phyloP scores from a whole-genome alignment of 2,329 filamentous ascomycete species.

The Tolypocladium nubicola region DNA sequence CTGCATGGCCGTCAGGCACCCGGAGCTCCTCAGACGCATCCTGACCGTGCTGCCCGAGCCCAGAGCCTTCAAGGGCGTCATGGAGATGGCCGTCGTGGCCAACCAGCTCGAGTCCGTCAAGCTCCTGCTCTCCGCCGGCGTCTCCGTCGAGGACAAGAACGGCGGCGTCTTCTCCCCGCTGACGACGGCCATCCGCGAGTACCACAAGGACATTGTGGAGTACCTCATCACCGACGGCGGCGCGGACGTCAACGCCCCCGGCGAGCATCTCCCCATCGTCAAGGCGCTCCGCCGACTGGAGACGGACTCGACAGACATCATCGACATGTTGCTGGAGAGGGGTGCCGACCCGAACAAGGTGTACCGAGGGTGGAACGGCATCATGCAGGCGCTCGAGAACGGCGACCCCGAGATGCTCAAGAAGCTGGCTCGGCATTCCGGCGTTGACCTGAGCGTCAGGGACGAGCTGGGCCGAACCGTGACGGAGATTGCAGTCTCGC shows the following conservation, averaged over 20 bases:
- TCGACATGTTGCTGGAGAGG: conserved; percentile 50
- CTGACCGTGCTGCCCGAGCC: conserved; percentile 46
- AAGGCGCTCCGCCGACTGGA: conserved; percentile 54
- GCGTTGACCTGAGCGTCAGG: conserved; percentile 38
- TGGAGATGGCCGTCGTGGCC: conserved; percentile 58
- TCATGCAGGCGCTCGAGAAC: conserved; percentile 56
- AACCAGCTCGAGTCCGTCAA: conserved; percentile 58
- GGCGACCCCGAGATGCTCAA: conserved; percentile 44
- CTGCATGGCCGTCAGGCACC: conserved; percentile 55
- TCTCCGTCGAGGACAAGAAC: conserved; percentile 61
- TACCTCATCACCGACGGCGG: conserved; percentile 51
- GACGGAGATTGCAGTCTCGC: conserved; percentile 44
- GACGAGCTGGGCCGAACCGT: conserved; percentile 46
- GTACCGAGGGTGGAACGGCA: conserved; percentile 55
- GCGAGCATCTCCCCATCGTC: conserved; percentile 61
- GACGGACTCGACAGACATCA: conserved; percentile 45
- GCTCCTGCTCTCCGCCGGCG: conserved; percentile 51
- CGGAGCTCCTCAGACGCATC: conserved; percentile 47
- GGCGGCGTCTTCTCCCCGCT: conserved; percentile 62
- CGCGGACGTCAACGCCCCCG: conserved; percentile 55
- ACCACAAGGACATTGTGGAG: conserved; percentile 46
- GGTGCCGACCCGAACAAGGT: conserved; percentile 59
- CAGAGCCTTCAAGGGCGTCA: conserved; percentile 52
- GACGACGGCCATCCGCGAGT: conserved; percentile 56
- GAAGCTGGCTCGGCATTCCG: conserved; percentile 37